Percentiles rank a stretch among this genome's conserved stretches.
Evolutionary conservation across 179 eudicot species (phyloP).

Genomic region (Silene vulgaris): DNA sequence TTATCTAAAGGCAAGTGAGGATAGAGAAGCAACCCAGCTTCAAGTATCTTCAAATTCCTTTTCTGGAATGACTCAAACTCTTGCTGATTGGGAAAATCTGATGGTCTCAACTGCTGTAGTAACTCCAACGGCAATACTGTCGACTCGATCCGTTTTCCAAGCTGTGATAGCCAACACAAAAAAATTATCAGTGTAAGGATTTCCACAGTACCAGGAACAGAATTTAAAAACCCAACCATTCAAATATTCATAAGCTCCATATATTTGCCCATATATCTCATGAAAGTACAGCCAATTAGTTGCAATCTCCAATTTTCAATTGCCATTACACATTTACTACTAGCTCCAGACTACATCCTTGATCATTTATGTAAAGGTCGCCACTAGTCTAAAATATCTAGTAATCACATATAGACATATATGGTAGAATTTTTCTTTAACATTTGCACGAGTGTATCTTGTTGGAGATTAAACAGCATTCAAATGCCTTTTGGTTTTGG

Average conservation of each 20-base stretch:
- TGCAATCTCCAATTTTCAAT: background rate
- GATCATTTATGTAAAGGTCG: background rate
- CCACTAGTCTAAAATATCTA: background rate
- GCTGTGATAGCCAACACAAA: slow-evolving; percentile 39
- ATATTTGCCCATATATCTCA: background rate
- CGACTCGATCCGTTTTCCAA: slow-evolving; percentile 69
- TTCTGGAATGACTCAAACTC: slow-evolving; percentile 76
- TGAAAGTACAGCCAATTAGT: background rate
- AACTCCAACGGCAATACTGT: slow-evolving; percentile 81
- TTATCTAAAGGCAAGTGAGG: slow-evolving; percentile 65
- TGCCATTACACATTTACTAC: background rate
- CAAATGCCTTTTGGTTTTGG: background rate
- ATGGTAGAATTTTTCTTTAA: background rate
- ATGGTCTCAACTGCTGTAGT: slow-evolving; percentile 66
- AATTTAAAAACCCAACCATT: background rate
- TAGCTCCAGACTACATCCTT: background rate
- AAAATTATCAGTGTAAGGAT: background rate
- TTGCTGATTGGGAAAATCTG: slow-evolving; percentile 64
- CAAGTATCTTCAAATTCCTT: slow-evolving; percentile 71
- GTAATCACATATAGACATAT: background rate
- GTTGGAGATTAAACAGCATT: background rate
- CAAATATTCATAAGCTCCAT: background rate
- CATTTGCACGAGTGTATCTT: background rate
- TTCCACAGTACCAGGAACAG: slow-evolving; percentile 1
- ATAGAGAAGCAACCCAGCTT: slow-evolving; percentile 74